These are phyloP conservation scores for Xerophyta viscosa DNA, from an alignment of 106 monocot genomes.

Conservation along the genomic window DNA sequence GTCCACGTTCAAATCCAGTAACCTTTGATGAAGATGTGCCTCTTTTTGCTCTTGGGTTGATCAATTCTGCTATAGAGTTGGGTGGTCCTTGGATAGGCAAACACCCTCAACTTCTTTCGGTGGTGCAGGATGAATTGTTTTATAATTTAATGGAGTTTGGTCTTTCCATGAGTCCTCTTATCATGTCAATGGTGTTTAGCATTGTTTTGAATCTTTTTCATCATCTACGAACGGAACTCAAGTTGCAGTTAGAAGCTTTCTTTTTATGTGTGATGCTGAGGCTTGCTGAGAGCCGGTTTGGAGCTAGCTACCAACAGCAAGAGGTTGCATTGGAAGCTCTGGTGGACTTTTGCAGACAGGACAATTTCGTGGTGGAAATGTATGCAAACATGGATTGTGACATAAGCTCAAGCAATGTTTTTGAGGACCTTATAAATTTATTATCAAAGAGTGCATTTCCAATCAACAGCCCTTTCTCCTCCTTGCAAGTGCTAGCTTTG, in stretches of 20 bases:
- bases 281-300: constrained; percentile 68
- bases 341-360: constrained; percentile 81
- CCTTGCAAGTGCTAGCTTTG: constrained; percentile 61
- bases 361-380: constrained; percentile 74
- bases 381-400: constrained; percentile 85
- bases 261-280: constrained; percentile 86
- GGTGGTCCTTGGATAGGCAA: constrained; percentile 49
- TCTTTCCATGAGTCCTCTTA: constrained; percentile 79
- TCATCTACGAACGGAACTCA: constrained; percentile 66
- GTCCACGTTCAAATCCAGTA: constrained; percentile 44
- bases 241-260: constrained; percentile 90
- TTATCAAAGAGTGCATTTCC: constrained; percentile 75
- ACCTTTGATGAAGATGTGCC: constrained; percentile 91
- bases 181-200: constrained; percentile 81
- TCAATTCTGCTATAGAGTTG: constrained; percentile 81
- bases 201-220: constrained; percentile 84
- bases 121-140: constrained; percentile 85
- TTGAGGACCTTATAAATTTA: constrained; percentile 74
- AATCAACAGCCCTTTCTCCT: constrained; percentile 54
- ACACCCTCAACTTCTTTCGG: constrained; percentile 62
- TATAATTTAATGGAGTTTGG: constrained; percentile 87
- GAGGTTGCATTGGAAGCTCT: constrained; percentile 95
- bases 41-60: constrained; percentile 86
- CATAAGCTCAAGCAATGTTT: constrained; percentile 68
- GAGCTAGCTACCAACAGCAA: constrained; percentile 81